Conservation (phyloP, 2,329 filamentous ascomycete species). For the Pseudogymnoascus sp. region DNA sequence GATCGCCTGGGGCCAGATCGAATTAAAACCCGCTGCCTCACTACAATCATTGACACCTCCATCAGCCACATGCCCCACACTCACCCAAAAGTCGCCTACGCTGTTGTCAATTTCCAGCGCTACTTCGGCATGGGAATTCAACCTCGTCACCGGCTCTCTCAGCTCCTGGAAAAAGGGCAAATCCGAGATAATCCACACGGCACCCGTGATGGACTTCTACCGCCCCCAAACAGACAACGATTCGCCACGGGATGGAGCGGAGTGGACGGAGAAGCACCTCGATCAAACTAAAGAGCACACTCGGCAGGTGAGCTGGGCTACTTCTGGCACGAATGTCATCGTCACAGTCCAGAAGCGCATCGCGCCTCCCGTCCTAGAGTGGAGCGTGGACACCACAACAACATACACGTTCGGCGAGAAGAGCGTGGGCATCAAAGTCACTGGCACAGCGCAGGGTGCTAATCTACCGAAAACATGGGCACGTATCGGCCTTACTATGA, state of each 20-base stretch:
- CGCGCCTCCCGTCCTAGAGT: conserved; percentile 55
- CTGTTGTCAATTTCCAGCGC: conserved; percentile 15
- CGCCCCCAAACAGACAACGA: conserved; percentile 10
- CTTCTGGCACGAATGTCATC: conserved; percentile 22
- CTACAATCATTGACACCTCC: conserved; percentile 11
- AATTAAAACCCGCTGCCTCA: conserved; percentile 19
- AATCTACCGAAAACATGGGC: conserved; percentile 50
- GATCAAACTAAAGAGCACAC: conserved; percentile 39
- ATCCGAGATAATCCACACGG: conserved; percentile 36
- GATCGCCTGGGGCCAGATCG: conserved; percentile 42
- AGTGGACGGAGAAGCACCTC: conserved; percentile 44
- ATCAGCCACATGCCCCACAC: conserved; percentile 17
- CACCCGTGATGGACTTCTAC: conserved; percentile 35
- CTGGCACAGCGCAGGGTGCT: conserved; percentile 38
- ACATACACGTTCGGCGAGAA: conserved; percentile 47
- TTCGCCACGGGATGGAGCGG: conserved; percentile 35
- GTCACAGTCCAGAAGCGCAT: conserved; percentile 44
- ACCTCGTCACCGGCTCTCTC: conserved; percentile 35
- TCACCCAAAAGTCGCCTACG: conserved; percentile 20
- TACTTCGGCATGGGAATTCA: conserved; percentile 35
- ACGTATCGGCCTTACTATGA: conserved; percentile 51
- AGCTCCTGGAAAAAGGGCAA: conserved; percentile 33
- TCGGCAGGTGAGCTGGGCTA: conserved; percentile 22
- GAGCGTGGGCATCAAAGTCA: conserved; percentile 41
- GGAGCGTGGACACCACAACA: conserved; percentile 43